Conservation (phyloP, 257 asterid species). For the Phtheirospermum japonicum region DNA sequence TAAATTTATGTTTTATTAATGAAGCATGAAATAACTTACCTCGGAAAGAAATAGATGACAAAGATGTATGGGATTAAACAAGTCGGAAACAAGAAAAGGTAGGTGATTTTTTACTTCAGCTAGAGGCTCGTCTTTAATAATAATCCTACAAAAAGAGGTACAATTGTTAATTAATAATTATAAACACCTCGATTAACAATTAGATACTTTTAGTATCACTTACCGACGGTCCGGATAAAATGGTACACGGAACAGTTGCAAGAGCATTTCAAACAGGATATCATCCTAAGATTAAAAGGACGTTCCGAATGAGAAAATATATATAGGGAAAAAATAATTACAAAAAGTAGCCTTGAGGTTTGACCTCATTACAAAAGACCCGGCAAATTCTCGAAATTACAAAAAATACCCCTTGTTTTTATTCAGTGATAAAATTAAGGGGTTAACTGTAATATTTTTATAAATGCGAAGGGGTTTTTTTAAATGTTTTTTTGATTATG, state of each 20-base stretch:
- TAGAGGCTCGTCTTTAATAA: conserved; percentile 27
- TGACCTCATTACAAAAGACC: no score
- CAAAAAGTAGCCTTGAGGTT: neutral
- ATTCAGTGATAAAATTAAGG: no score
- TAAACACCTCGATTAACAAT: conserved; percentile 18
- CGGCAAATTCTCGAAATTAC: no score
- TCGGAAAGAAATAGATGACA: conserved; percentile 83
- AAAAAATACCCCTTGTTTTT: no score
- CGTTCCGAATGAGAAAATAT: conserved; percentile 24
- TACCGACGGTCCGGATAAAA: conserved; percentile 42
- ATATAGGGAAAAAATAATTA: neutral
- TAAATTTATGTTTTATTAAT: no score
- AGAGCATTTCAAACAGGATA: conserved; percentile 75
- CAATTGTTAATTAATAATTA: conserved; percentile 17
- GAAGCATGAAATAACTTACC: conserved; percentile 39
- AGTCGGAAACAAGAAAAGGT: conserved; percentile 45
- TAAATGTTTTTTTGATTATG: no score
- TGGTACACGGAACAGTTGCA: conserved; percentile 59
- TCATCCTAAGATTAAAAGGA: conserved; percentile 62
- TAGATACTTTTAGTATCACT: conserved; percentile 27
- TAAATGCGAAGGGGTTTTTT: no score
- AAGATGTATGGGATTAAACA: conserved; percentile 65
- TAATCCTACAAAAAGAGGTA: conserved; percentile 37
- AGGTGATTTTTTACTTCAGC: conserved; percentile 32
- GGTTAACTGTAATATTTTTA: no score